Base-by-base conservation (phyloP, 495 filamentous ascomycete genomes). In the Hyaloscypha bicolor region DNA sequence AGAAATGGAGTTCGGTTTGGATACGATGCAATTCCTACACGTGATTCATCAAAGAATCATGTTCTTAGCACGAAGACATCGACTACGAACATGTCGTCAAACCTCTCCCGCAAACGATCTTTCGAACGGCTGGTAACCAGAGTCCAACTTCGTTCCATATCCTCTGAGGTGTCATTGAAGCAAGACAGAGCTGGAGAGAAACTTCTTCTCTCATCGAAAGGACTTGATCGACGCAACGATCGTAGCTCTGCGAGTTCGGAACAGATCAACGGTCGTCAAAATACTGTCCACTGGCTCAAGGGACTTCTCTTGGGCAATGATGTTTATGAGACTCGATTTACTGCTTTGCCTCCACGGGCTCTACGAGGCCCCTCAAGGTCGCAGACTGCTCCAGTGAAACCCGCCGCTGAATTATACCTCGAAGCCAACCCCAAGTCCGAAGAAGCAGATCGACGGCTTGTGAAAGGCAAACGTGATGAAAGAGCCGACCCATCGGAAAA, bases 281-380 rank as follows among this genome's bases (percentile, higher is more conserved):
- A 64, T 29, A 72, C 65, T n/a, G 67, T 70, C 31, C 53, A 67
- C n/a, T 72, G 71, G 71, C 62, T 72, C 25, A 66, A 60, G 62
- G 61, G 67, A 14, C 19, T 70, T 29, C 62, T 72, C 19, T 62
- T 64, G 1, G 65, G 37, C 32, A 67, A 51, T 52, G 64, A 45
- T 4, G 52, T 64, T 16, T 67, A 70, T 39, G 68, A 68, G 53
- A 55, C 71, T 16, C 66, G 62, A 35, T 62, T 69, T n/a, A 72
- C 70, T n/a, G 55, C 66, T 32, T 35, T 72, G n/a, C 66, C 70
- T 12, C 66, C 66, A 19, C 52, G 66, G 31, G 64, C 60, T 33
- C 57, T 37, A 32, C 37, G 64, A 31, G 31, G 58, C 8, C 22
- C 60, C n/a, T 56, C 48, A 8, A 31, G 39, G 31, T 39, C 61